Percentiles rank a stretch among this genome's conserved stretches.
phyloP scores from a whole-genome alignment of 2,329 filamentous ascomycete genomes.

The Fusarium dlaminii region DNA sequence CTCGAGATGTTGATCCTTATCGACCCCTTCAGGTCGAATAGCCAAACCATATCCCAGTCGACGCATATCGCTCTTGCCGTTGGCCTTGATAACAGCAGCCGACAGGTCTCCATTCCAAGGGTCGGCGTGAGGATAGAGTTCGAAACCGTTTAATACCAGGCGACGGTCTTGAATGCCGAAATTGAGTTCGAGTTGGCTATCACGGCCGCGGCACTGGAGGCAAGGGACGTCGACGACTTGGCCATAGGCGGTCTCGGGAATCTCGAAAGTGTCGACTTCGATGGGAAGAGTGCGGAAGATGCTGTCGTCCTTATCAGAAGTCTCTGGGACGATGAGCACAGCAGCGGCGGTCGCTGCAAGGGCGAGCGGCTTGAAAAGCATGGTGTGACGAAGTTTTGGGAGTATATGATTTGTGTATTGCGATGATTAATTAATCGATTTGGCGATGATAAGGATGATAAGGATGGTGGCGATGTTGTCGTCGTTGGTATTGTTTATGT shows the following conservation, averaged over 20 bases:
- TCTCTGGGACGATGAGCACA: constrained; percentile 64
- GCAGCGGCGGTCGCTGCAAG: constrained; percentile 52
- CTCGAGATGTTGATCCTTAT: constrained; percentile 61
- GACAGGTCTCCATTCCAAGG: constrained; percentile 55
- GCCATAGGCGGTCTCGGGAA: constrained; percentile 46
- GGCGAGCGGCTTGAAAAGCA: constrained; percentile 48
- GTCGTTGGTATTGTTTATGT: neutral
- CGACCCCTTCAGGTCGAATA: constrained; percentile 54
- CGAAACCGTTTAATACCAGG: constrained; percentile 67
- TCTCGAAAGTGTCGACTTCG: constrained; percentile 49
- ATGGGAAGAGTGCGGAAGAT: constrained; percentile 54
- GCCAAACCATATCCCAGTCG: constrained; percentile 62
- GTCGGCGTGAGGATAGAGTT: constrained; percentile 66
- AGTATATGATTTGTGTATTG: neutral
- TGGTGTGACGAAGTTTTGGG: constrained; percentile 19
- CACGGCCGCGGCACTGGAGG: constrained; percentile 59
- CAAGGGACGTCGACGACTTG: constrained; percentile 62
- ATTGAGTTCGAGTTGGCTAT: constrained; percentile 61
- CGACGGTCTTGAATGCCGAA: constrained; percentile 61
- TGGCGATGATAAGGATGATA: neutral
- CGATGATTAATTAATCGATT: neutral
- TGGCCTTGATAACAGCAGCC: constrained; percentile 57
- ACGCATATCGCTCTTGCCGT: constrained; percentile 47
- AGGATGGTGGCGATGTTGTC: neutral
- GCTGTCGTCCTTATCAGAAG: constrained; percentile 54